These are phyloP conservation scores for Xanthoconium separans DNA, from an alignment of 1,284 basidiomycete species.

Conservation along the genomic window DNA sequence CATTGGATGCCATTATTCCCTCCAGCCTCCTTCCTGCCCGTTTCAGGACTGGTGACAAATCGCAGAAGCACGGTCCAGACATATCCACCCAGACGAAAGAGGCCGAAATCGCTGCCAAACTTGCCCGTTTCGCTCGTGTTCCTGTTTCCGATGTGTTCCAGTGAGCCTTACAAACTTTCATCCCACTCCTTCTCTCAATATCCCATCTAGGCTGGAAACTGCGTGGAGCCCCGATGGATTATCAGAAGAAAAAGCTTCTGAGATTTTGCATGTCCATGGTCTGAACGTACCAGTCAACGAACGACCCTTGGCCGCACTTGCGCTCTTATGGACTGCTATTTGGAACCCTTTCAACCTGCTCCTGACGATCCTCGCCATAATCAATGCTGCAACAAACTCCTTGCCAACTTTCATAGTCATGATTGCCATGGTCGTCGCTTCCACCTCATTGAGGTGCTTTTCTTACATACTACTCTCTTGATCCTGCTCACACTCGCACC, in stretches of 20 bases:
- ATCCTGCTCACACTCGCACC: not conserved
- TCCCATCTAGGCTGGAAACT: constrained; percentile 26
- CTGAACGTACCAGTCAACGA: constrained; percentile 28
- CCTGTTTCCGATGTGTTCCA: constrained; percentile 23
- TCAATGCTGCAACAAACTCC: constrained; percentile 32
- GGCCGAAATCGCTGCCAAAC: constrained; percentile 20
- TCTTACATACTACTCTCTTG: not conserved
- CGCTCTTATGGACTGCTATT: constrained; percentile 29
- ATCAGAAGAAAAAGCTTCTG: constrained; percentile 23
- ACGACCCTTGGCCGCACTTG: constrained; percentile 30
- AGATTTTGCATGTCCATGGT: constrained; percentile 22
- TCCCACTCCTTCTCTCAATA: not conserved
- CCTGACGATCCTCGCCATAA: constrained; percentile 29
- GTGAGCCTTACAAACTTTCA: constrained; percentile 10
- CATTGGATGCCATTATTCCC: constrained; percentile 20
- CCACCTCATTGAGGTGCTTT: constrained; percentile 27
- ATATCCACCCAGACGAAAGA: constrained; percentile 25
- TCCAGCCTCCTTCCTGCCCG: constrained; percentile 24
- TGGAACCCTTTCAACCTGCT: constrained; percentile 34
- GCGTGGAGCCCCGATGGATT: constrained; percentile 25
- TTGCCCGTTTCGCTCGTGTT: constrained; percentile 28
- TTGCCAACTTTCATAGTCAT: constrained; percentile 32
- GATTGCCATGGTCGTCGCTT: constrained; percentile 34
- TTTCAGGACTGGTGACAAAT: constrained; percentile 16
- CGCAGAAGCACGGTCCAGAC: constrained; percentile 32